Evolutionary conservation across 768 basidiomycete genomes (phyloP).

Genomic region (Arthromyces matolae): DNA sequence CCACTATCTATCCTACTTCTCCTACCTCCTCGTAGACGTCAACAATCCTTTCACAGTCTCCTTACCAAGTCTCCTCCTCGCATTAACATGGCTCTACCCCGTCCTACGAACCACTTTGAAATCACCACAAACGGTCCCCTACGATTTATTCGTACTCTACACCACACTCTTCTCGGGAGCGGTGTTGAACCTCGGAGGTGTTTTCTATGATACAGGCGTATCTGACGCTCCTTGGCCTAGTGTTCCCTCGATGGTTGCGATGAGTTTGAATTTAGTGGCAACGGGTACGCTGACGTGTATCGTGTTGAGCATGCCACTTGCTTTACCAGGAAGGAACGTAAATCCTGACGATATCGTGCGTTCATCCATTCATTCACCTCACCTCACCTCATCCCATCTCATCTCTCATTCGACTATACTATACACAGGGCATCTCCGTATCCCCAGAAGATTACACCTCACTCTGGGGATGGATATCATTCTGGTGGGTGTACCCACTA

Average conservation of each 20-base stretch:
- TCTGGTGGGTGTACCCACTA: too few species aligned
- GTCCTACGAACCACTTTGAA: conserved; percentile 46
- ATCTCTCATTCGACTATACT: too few species aligned
- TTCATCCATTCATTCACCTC: conserved; percentile 3
- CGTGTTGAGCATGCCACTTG: conserved; percentile 61
- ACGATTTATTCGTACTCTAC: conserved; percentile 61
- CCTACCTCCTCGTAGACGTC: conserved; percentile 47
- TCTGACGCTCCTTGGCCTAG: conserved; percentile 41
- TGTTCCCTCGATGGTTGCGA: conserved; percentile 22
- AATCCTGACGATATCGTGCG: conserved; percentile 58
- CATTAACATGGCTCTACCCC: conserved; percentile 65
- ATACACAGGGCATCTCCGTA: conserved; percentile 44
- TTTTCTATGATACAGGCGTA: conserved; percentile 47
- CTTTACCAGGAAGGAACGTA: conserved; percentile 53
- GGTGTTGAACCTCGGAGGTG: conserved; percentile 49
- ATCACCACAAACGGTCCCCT: conserved; percentile 59
- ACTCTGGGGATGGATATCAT: too few species aligned
- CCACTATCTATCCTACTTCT: conserved; percentile 56
- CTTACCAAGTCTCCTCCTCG: conserved; percentile 43
- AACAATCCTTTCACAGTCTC: conserved; percentile 26
- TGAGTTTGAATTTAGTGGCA: conserved; percentile 41
- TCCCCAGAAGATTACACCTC: conserved; percentile 77
- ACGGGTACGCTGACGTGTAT: conserved; percentile 41
- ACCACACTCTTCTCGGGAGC: conserved; percentile 42
- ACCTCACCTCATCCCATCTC: background rate